Evolutionary conservation across 768 basidiomycete genomes (phyloP).

Genomic region (Suillus subalutaceus): DNA sequence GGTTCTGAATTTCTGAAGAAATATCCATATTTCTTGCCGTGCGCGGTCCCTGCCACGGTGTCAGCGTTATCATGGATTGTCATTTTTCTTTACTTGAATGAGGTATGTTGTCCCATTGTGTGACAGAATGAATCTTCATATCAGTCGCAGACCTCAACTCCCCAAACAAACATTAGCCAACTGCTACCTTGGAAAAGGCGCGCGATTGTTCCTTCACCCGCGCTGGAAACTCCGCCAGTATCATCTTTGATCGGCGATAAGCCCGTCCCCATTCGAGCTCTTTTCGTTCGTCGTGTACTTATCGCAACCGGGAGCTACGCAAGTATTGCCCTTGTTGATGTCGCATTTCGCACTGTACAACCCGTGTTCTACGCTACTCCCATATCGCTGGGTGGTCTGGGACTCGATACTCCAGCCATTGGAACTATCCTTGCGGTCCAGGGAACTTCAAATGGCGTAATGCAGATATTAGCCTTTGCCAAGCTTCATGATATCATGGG

Average conservation of each 20-base stretch:
- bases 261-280: slow-evolving; percentile 46
- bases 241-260: background rate
- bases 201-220: background rate
- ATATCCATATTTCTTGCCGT: slow-evolving; percentile 78
- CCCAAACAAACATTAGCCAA: background rate
- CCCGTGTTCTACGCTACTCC: slow-evolving; percentile 28
- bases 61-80: slow-evolving; percentile 53
- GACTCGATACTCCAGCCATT: slow-evolving; percentile 19
- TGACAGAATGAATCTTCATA: background rate
- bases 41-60: slow-evolving; percentile 62
- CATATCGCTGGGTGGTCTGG: slow-evolving; percentile 15
- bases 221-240: background rate
- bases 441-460: slow-evolving; percentile 36
- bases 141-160: background rate
- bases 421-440: slow-evolving; percentile 19
- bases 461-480: slow-evolving; percentile 66
- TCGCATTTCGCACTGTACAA: slow-evolving; percentile 51
- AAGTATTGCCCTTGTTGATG: slow-evolving; percentile 60
- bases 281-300: slow-evolving; percentile 53
- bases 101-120: slow-evolving; percentile 35
- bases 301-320: slow-evolving; percentile 63
- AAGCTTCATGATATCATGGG: slow-evolving; percentile 54
- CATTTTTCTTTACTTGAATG: slow-evolving; percentile 54
- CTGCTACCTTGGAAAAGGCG: background rate
- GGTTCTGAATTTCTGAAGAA: slow-evolving; percentile 54